Percentiles rank a stretch among this genome's conserved stretches.
phyloP scores from a whole-genome alignment of 345 rosid species.

The Aethionema arabicum region DNA sequence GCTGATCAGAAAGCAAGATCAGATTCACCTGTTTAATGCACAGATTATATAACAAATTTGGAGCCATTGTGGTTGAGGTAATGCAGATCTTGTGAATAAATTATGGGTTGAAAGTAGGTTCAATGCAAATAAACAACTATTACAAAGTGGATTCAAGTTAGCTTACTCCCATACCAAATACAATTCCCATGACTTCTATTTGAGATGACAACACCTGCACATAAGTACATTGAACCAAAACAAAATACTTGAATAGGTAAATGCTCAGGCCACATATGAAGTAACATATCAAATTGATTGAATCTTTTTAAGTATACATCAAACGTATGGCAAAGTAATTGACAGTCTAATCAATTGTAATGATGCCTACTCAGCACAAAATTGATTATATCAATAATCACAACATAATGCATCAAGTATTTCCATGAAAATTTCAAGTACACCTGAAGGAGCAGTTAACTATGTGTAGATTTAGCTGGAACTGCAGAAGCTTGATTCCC shows the following conservation, averaged over 20 bases:
- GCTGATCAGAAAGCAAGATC: slow-evolving; percentile 20
- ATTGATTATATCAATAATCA: slow-evolving; percentile 20
- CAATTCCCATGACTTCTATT: slow-evolving; percentile 26
- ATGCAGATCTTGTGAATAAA: slow-evolving; percentile 35
- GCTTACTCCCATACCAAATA: slow-evolving; percentile 21
- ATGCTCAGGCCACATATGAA: slow-evolving; percentile 24
- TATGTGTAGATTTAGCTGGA: not conserved
- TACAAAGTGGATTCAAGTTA: slow-evolving; percentile 28
- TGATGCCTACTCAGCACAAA: slow-evolving; percentile 22
- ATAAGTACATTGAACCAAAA: not conserved
- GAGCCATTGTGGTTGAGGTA: slow-evolving; percentile 14
- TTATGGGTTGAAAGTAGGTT: slow-evolving; percentile 39
- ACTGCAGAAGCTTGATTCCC: slow-evolving; percentile 19
- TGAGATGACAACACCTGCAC: slow-evolving; percentile 16
- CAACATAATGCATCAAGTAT: slow-evolving; percentile 13
- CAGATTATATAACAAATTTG: slow-evolving; percentile 24
- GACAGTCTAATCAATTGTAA: slow-evolving; percentile 17
- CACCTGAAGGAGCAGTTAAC: slow-evolving; percentile 12
- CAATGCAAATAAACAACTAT: slow-evolving; percentile 15
- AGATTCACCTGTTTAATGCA: slow-evolving; percentile 27
- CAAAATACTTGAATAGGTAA: not conserved
- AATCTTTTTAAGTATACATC: slow-evolving; percentile 30
- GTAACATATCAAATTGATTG: slow-evolving; percentile 27
- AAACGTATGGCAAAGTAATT: slow-evolving; percentile 5
- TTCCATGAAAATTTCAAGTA: slow-evolving; percentile 23